A percentile compares a stretch with the other conserved stretches of the same genome.
These are phyloP conservation scores for Dendrocalamus sinicus DNA, from an alignment of 176 grass and related monocot genomes.

Conservation along the genomic window DNA sequence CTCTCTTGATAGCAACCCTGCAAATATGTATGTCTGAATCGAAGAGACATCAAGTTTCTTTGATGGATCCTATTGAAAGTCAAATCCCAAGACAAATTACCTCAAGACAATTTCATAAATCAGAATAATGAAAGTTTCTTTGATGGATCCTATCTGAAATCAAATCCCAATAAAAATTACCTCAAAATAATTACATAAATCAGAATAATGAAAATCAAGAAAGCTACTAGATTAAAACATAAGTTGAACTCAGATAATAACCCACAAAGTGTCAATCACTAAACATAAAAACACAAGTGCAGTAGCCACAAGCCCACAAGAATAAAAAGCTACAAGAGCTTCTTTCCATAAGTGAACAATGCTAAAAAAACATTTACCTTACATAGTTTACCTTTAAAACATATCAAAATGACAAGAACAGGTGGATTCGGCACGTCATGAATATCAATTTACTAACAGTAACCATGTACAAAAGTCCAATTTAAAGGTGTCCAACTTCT, in stretches of 20 bases:
- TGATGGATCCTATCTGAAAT: not conserved
- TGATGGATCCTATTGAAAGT: not conserved
- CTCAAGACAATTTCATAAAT: not conserved
- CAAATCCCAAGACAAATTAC: not conserved
- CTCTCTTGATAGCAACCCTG: not conserved
- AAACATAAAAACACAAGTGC: not conserved
- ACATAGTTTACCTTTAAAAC: not conserved
- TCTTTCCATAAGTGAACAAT: not conserved
- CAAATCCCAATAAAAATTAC: not conserved
- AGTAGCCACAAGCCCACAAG: not conserved
- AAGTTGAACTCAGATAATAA: not conserved
- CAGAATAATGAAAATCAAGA: not conserved
- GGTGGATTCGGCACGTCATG: not conserved
- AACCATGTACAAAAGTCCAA: constrained; percentile 1
- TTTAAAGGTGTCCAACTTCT: not conserved
- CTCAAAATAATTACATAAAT: not conserved
- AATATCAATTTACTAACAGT: not conserved
- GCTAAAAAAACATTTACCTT: not conserved
- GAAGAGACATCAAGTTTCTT: not conserved
- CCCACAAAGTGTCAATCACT: not conserved
- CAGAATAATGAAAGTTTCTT: not conserved
- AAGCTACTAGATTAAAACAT: not conserved
- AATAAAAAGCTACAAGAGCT: not conserved
- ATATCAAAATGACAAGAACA: not conserved
- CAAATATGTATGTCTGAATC: not conserved